phyloP scores from a whole-genome alignment of 148 eudicot species.

The Persicaria maculosa region DNA sequence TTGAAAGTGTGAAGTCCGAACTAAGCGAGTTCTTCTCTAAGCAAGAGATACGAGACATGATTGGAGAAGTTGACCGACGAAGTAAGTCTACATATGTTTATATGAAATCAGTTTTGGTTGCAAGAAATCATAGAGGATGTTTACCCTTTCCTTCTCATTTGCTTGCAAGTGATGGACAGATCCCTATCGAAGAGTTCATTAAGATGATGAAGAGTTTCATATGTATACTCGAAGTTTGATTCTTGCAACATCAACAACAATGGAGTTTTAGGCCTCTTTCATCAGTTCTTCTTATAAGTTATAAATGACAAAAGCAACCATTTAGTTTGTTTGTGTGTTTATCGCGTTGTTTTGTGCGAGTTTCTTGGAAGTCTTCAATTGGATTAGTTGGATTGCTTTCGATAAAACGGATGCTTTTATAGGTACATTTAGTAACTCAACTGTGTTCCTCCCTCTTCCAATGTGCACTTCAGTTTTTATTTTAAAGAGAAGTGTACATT shows the following conservation, averaged over 20 bases:
- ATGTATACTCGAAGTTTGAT: slow-evolving; percentile 11
- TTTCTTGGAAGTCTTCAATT: not conserved
- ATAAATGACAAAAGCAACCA: not conserved
- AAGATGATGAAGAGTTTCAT: slow-evolving; percentile 11
- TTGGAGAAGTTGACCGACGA: slow-evolving; percentile 11
- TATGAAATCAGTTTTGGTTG: not conserved
- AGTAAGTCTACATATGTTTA: not conserved
- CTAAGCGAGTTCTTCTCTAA: slow-evolving; percentile 14
- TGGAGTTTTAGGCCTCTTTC: not conserved
- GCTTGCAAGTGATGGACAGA: slow-evolving; percentile 10
- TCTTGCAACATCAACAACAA: not conserved
- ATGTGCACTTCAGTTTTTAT: no score
- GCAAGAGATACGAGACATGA: slow-evolving; percentile 12
- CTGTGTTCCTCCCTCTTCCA: not conserved
- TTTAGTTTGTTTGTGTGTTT: not conserved
- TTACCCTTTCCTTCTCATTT: not conserved
- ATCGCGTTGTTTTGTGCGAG: not conserved
- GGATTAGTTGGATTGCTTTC: not conserved
- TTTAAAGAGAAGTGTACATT: no score
- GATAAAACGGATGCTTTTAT: not conserved
- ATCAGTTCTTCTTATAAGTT: not conserved
- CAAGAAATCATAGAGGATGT: not conserved
- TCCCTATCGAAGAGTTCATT: slow-evolving; percentile 10
- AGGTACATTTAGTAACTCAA: not conserved
- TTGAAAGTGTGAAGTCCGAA: slow-evolving; percentile 4